phyloP scores from a whole-genome alignment of 345 rosid species.

The Linum lewisii region DNA sequence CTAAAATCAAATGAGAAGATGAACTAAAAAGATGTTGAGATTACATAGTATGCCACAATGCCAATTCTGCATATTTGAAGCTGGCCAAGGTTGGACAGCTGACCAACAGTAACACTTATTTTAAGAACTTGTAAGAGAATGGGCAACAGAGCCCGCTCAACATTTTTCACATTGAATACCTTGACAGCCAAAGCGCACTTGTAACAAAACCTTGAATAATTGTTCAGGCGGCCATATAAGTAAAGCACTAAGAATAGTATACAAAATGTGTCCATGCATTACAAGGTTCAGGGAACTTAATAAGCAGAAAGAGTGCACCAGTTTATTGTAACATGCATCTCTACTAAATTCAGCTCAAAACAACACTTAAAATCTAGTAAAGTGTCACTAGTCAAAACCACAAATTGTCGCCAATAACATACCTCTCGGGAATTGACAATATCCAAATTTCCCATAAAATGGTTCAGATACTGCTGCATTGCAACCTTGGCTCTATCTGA shows the following conservation, averaged over 20 bases:
- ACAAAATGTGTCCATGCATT: neutral
- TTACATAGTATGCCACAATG: neutral
- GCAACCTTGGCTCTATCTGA: constrained; percentile 88
- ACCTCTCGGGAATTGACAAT: constrained; percentile 97
- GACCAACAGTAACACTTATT: too few species aligned
- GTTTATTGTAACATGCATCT: neutral
- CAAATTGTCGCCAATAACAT: constrained; percentile 6
- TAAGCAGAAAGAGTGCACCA: neutral
- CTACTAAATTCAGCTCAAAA: neutral
- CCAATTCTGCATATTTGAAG: neutral
- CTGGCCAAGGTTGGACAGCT: neutral
- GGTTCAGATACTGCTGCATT: constrained; percentile 89
- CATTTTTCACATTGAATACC: neutral
- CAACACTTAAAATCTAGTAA: neutral
- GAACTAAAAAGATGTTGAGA: neutral
- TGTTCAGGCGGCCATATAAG: neutral
- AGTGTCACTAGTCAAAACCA: neutral
- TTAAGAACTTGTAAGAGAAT: too few species aligned
- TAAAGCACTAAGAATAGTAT: neutral
- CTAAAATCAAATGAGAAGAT: neutral
- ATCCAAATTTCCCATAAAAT: constrained; percentile 88
- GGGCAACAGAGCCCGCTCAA: neutral
- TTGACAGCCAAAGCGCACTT: too few species aligned
- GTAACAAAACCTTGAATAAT: neutral
- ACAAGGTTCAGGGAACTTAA: neutral